These are phyloP conservation scores for Ophiobolus disseminans DNA, from an alignment of 2,329 filamentous ascomycete species.

Conservation along the genomic window DNA sequence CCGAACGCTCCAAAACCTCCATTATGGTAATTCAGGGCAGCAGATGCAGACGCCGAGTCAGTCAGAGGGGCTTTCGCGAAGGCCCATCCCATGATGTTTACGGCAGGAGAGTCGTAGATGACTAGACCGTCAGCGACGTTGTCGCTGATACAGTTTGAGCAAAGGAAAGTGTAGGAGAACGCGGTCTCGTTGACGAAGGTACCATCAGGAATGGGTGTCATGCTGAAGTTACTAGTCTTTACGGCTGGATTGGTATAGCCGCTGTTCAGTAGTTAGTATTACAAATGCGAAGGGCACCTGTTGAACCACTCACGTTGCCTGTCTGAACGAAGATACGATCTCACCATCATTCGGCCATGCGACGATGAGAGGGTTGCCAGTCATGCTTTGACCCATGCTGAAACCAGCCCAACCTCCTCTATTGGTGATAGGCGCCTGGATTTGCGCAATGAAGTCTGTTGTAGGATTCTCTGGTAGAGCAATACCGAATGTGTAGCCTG, in stretches of 20 bases:
- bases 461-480: constrained; percentile 58
- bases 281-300: background rate
- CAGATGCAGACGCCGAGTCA: constrained; percentile 28
- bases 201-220: constrained; percentile 58
- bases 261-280: constrained; percentile 14
- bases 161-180: constrained; percentile 64
- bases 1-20: constrained; percentile 45
- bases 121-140: constrained; percentile 26
- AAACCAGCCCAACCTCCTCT: constrained; percentile 60
- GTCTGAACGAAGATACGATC: constrained; percentile 56
- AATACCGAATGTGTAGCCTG: constrained; percentile 59
- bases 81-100: constrained; percentile 44
- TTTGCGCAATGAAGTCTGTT: constrained; percentile 63
- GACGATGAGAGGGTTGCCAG: constrained; percentile 57
- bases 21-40: constrained; percentile 38
- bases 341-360: constrained; percentile 61
- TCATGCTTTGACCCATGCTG: constrained; percentile 59
- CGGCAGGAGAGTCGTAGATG: constrained; percentile 29
- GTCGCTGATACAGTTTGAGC: constrained; percentile 47
- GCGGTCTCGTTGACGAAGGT: constrained; percentile 62
- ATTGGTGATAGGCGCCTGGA: constrained; percentile 54
- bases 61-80: constrained; percentile 34
- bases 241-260: constrained; percentile 59
- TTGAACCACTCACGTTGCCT: constrained; percentile 39
- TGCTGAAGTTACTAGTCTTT: constrained; percentile 51